Evolutionary conservation across 192 early-diverging fungal species (phyloP).

Genomic region (Phlyctochytrium arcticum): DNA sequence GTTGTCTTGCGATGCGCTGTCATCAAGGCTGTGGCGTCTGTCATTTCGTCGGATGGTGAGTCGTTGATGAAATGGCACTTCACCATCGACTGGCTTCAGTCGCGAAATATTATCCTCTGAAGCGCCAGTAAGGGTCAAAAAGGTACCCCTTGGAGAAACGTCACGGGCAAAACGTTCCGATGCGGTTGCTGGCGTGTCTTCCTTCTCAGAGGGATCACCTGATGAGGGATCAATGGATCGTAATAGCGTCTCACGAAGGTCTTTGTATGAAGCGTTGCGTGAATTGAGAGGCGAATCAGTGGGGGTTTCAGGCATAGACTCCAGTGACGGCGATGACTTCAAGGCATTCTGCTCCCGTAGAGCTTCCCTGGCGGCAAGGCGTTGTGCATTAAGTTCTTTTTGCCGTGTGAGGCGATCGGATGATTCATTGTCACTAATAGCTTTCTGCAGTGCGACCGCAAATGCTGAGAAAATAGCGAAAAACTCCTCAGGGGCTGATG

Average conservation of each 20-base stretch:
- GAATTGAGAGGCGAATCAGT: not conserved
- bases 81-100: conserved; percentile 16
- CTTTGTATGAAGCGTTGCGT: not conserved
- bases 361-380: not conserved
- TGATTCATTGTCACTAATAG: conserved; percentile 14
- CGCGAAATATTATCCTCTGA: conserved; percentile 12
- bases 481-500: conserved; percentile 36
- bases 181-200: not conserved
- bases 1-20: not conserved
- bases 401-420: conserved; percentile 1
- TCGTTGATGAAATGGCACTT: conserved; percentile 15
- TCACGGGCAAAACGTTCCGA: conserved; percentile 5
- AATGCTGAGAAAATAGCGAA: conserved; percentile 74
- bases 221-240: not conserved
- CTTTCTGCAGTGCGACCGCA: conserved; percentile 18
- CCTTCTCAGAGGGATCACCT: too few relatives aligned
- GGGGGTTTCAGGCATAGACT: not conserved
- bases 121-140: conserved; percentile 9
- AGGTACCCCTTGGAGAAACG: conserved; percentile 3
- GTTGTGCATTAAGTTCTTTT: conserved; percentile 3
- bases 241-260: conserved; percentile 14
- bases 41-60: conserved; percentile 11
- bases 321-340: not conserved
- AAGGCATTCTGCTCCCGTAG: not conserved
- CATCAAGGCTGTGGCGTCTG: not conserved